A percentile compares a stretch with the other conserved stretches of the same genome.
phyloP scores from a whole-genome alignment of 73 alveolate species.

The Breviolum minutum region DNA sequence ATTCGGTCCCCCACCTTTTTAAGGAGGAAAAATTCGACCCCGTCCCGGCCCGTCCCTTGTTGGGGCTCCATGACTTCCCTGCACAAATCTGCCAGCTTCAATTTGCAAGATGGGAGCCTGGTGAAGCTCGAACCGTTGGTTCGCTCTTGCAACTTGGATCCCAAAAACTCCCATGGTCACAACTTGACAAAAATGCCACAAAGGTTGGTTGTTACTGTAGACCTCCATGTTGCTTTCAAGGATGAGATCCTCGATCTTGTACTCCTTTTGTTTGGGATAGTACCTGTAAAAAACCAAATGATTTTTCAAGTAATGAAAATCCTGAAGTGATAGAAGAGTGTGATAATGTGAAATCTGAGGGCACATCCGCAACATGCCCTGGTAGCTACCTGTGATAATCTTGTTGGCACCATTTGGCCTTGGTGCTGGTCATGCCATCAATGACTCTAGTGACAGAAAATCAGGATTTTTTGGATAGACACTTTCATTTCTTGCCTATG shows the following conservation, averaged over 20 bases:
- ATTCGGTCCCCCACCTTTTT: no score
- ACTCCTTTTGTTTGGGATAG: slow-evolving; percentile 96
- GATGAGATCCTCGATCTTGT: slow-evolving; percentile 95
- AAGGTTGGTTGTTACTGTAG: not conserved
- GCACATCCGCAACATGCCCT: slow-evolving; percentile 96
- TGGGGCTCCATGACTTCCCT: slow-evolving; percentile 60
- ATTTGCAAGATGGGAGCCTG: slow-evolving; percentile 96
- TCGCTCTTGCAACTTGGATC: not conserved
- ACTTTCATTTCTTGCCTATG: no score
- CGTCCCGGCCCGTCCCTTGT: not conserved
- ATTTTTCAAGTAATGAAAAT: not conserved
- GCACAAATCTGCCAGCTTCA: slow-evolving; percentile 95
- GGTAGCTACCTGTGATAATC: slow-evolving; percentile 96
- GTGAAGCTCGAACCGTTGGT: not conserved
- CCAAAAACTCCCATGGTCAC: not conserved
- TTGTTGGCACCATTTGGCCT: slow-evolving; percentile 95
- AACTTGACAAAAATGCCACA: not conserved
- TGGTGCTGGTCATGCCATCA: not conserved
- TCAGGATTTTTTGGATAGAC: not conserved
- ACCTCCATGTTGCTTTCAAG: slow-evolving; percentile 96
- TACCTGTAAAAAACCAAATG: slow-evolving; percentile 72
- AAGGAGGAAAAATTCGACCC: no score
- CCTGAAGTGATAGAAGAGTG: not conserved
- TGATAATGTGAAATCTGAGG: not conserved
- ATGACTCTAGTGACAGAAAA: not conserved